These are phyloP conservation scores for Thraustotheca clavata DNA, from an alignment of 352 stramenopile genomes.

Conservation along the genomic window DNA sequence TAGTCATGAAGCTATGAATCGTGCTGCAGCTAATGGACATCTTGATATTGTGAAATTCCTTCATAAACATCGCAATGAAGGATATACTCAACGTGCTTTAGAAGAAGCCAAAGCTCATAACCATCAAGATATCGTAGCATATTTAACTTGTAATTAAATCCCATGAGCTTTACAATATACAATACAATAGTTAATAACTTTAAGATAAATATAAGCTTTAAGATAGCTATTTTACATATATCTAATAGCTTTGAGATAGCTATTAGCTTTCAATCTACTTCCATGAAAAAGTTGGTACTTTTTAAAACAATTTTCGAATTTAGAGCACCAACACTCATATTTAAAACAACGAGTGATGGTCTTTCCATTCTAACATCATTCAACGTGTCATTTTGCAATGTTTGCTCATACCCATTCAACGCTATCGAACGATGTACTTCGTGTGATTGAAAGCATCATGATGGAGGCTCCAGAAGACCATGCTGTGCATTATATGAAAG, in stretches of 20 bases:
- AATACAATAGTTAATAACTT: no score
- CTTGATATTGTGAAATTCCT: slow-evolving; percentile 16
- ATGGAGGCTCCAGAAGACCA: slow-evolving; percentile 19
- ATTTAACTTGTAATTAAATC: no score
- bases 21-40: slow-evolving; percentile 7
- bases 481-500: slow-evolving; percentile 36
- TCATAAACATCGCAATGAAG: slow-evolving; percentile 2
- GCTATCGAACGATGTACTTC: slow-evolving; percentile 32
- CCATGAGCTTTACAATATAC: no score
- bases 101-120: neutral
- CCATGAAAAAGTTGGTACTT: no score
- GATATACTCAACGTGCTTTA: neutral
- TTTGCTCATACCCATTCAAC: slow-evolving; percentile 36
- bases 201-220: no score
- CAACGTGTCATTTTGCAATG: slow-evolving; percentile 7
- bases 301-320: no score
- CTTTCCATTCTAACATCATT: neutral
- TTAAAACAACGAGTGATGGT: neutral
- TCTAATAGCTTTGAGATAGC: no score
- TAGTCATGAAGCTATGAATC: slow-evolving; percentile 12
- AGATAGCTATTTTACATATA: no score
- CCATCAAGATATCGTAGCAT: neutral
- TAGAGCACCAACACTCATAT: no score
- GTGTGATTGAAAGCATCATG: slow-evolving; percentile 21
- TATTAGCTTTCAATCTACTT: no score